These are phyloP conservation scores for Blastocystis sp. DNA, from an alignment of 352 stramenopile genomes.

Conservation along the genomic window DNA sequence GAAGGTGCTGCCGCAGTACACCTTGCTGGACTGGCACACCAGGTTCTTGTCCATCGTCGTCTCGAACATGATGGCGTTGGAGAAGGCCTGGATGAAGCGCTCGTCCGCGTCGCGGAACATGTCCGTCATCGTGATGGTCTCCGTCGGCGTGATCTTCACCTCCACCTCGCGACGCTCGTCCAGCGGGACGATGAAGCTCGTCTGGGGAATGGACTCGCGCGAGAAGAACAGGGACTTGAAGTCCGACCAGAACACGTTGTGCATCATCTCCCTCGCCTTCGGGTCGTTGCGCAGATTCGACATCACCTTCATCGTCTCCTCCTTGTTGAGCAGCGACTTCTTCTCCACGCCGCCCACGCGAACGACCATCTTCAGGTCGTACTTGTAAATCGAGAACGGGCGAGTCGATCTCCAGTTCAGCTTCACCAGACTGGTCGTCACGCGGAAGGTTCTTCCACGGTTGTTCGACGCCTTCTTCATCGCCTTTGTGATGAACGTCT, in stretches of 20 bases:
- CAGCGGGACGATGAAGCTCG: slow-evolving; percentile 37
- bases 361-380: slow-evolving; percentile 24
- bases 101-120: slow-evolving; percentile 19
- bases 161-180: slow-evolving; percentile 21
- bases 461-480: background rate
- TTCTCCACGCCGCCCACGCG: background rate
- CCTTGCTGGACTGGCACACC: background rate
- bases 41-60: slow-evolving; percentile 8
- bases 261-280: background rate
- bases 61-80: slow-evolving; percentile 35
- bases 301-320: slow-evolving; percentile 30
- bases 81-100: slow-evolving; percentile 49
- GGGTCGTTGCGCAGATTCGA: background rate
- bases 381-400: slow-evolving; percentile 58
- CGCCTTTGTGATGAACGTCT: background rate
- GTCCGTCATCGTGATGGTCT: slow-evolving; percentile 27
- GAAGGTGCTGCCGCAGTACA: slow-evolving; percentile 19
- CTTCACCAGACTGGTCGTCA: slow-evolving; percentile 37
- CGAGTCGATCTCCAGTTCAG: background rate
- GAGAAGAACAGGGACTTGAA: slow-evolving; percentile 66
- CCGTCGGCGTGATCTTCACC: slow-evolving; percentile 25
- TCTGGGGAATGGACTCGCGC: slow-evolving; percentile 13
- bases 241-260: slow-evolving; percentile 48
- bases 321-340: slow-evolving; percentile 9
- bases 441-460: background rate